Evolutionary conservation across 768 basidiomycete genomes (phyloP).

Genomic region (Rhodotorula sphaerocarpa): DNA sequence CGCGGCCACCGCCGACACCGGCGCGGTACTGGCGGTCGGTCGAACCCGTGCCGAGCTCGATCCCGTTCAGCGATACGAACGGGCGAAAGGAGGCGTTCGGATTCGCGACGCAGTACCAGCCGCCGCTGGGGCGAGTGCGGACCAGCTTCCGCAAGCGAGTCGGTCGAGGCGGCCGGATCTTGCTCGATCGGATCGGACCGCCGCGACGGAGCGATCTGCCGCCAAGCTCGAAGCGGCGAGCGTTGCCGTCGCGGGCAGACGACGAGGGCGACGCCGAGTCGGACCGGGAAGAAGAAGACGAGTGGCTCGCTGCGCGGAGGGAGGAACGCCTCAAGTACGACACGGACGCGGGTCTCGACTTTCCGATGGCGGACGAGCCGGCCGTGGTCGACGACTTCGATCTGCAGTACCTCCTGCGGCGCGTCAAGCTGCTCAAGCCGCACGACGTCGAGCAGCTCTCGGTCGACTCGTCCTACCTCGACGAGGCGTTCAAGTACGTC

Average conservation of each 20-base stretch:
- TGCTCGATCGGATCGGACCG: conserved; percentile 55
- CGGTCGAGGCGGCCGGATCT: conserved; percentile 72
- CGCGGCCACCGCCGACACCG: conserved; percentile 53
- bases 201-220: background rate
- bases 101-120: conserved; percentile 41
- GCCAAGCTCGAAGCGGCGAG: background rate
- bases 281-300: conserved; percentile 32
- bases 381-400: conserved; percentile 35
- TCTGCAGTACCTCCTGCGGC: conserved; percentile 22
- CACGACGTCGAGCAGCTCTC: conserved; percentile 15
- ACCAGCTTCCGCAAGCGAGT: conserved; percentile 58
- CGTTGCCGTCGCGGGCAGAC: background rate
- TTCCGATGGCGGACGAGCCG: conserved; percentile 32
- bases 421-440: conserved; percentile 26
- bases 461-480: conserved; percentile 25
- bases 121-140: conserved; percentile 42
- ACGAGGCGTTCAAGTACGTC: conserved; percentile 25
- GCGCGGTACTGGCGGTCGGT: conserved; percentile 42
- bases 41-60: conserved; percentile 59
- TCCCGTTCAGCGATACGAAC: conserved; percentile 44
- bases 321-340: conserved; percentile 37
- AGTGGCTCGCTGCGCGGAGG: conserved; percentile 10
- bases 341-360: conserved; percentile 31
- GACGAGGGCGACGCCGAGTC: background rate
- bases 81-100: conserved; percentile 28